Evolutionary conservation across 176 grass and related monocot genomes (phyloP).

Genomic region (Oryza australiensis): DNA sequence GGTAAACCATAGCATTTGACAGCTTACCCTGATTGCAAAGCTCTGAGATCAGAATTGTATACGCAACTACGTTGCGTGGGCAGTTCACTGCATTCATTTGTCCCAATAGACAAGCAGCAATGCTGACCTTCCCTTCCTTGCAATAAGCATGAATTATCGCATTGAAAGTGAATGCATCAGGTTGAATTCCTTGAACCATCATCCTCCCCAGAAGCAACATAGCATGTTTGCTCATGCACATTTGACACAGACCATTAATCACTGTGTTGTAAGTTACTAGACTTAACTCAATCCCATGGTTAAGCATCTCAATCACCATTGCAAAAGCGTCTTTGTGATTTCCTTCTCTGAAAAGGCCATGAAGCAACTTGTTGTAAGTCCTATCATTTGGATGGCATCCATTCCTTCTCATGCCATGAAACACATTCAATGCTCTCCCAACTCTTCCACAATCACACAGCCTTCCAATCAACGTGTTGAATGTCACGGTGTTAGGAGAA

Average conservation of each 20-base stretch:
- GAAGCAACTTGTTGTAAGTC: slow-evolving; percentile 74
- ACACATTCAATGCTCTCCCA: slow-evolving; percentile 50
- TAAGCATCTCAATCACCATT: slow-evolving; percentile 60
- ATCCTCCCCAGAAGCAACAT: slow-evolving; percentile 64
- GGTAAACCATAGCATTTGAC: slow-evolving; percentile 70
- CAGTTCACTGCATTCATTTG: slow-evolving; percentile 46
- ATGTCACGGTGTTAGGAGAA: slow-evolving; percentile 69
- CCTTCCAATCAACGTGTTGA: slow-evolving; percentile 71
- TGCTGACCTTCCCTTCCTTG: slow-evolving; percentile 57
- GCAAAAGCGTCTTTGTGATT: slow-evolving; percentile 42
- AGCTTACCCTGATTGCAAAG: slow-evolving; percentile 67
- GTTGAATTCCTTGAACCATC: slow-evolving; percentile 62
- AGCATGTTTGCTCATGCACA: slow-evolving; percentile 54
- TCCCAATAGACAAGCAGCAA: slow-evolving; percentile 61
- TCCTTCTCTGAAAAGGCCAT: slow-evolving; percentile 69
- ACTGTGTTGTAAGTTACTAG: slow-evolving; percentile 78
- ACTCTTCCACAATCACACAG: slow-evolving; percentile 67
- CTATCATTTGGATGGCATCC: slow-evolving; percentile 57
- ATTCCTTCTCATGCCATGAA: slow-evolving; percentile 60
- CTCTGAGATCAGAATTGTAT: slow-evolving; percentile 71
- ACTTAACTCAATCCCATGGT: slow-evolving; percentile 45
- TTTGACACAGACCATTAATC: slow-evolving; percentile 58
- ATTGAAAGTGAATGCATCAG: slow-evolving; percentile 67
- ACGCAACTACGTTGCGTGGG: slow-evolving; percentile 55
- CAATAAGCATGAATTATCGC: slow-evolving; percentile 73